Evolutionary conservation across 73 alveolate genomes (phyloP).

Genomic region (Halteria grandinella): DNA sequence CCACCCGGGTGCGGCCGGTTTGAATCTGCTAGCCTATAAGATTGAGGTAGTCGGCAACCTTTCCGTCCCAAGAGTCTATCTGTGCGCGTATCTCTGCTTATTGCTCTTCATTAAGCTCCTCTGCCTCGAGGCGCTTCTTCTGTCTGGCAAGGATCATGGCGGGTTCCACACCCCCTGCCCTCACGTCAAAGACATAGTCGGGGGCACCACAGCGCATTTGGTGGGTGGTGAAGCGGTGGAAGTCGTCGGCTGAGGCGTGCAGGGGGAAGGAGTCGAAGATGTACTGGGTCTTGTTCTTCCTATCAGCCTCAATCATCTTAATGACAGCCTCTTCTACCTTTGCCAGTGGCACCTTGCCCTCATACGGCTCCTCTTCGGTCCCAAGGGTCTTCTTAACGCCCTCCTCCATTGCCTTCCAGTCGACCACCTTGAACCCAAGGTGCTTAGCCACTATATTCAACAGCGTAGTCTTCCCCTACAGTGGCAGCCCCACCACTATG

Average conservation of each 20-base stretch:
- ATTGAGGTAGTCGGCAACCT: too few relatives aligned
- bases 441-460: not conserved
- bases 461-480: slow-evolving; percentile 42
- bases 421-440: slow-evolving; percentile 34
- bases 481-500: slow-evolving; percentile 22
- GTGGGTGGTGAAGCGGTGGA: not conserved
- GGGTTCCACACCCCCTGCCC: too few relatives aligned
- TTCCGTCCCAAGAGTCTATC: too few relatives aligned
- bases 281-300: not conserved
- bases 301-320: not conserved
- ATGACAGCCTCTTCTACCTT: not conserved
- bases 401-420: slow-evolving; percentile 21
- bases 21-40: too few relatives aligned
- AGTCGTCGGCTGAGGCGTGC: not conserved
- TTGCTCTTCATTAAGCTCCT: slow-evolving; percentile 56
- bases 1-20: too few relatives aligned
- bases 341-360: slow-evolving; percentile 4
- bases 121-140: slow-evolving; percentile 19
- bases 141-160: not conserved
- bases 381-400: slow-evolving; percentile 36
- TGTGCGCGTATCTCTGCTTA: slow-evolving; percentile 30
- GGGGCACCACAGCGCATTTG: too few relatives aligned
- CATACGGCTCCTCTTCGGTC: slow-evolving; percentile 21
- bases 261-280: not conserved
- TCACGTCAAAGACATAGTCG: too few relatives aligned